These are phyloP conservation scores for Caryopteris hybrid DNA, from an alignment of 305 asterid species.

Conservation along the genomic window DNA sequence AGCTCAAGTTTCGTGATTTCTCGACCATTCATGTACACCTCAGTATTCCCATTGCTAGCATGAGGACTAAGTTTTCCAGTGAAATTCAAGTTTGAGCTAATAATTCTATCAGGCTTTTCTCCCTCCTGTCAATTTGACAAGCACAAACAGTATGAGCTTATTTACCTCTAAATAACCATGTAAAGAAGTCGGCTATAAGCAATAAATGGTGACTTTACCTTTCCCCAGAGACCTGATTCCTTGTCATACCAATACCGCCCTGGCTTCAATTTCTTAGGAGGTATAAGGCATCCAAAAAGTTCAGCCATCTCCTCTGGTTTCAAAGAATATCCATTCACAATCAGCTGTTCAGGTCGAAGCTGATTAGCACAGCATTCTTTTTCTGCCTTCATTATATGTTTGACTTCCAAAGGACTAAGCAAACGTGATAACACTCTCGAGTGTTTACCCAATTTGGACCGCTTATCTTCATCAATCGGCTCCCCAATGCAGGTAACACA, in stretches of 20 bases:
- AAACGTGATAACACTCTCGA: constrained; percentile 69
- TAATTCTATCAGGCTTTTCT: constrained; percentile 84
- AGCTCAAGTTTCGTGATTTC: constrained; percentile 89
- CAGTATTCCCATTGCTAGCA: constrained; percentile 94
- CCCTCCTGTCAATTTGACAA: constrained; percentile 65
- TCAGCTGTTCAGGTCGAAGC: constrained; percentile 91
- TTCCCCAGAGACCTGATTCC: constrained; percentile 96
- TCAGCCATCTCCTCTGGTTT: constrained; percentile 90
- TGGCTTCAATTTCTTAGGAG: constrained; percentile 86
- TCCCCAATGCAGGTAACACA: too few relatives aligned
- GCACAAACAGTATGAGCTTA: constrained; percentile 20
- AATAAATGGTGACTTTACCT: constrained; percentile 39
- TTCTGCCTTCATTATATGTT: constrained; percentile 91
- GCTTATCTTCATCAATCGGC: constrained; percentile 74
- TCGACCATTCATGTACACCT: constrained; percentile 92
- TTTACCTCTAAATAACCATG: background rate
- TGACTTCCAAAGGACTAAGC: constrained; percentile 89
- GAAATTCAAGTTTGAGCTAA: constrained; percentile 85
- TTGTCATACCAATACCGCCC: constrained; percentile 96
- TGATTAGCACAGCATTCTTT: constrained; percentile 90
- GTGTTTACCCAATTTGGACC: constrained; percentile 69
- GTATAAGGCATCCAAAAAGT: constrained; percentile 77
- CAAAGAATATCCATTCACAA: constrained; percentile 78
- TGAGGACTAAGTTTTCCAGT: constrained; percentile 86
- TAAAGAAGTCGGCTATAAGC: background rate